A percentile compares a stretch with the other conserved stretches of the same genome.
phyloP scores from a whole-genome alignment of 2,329 filamentous ascomycete species.

The Talaromyces amestolkiae region DNA sequence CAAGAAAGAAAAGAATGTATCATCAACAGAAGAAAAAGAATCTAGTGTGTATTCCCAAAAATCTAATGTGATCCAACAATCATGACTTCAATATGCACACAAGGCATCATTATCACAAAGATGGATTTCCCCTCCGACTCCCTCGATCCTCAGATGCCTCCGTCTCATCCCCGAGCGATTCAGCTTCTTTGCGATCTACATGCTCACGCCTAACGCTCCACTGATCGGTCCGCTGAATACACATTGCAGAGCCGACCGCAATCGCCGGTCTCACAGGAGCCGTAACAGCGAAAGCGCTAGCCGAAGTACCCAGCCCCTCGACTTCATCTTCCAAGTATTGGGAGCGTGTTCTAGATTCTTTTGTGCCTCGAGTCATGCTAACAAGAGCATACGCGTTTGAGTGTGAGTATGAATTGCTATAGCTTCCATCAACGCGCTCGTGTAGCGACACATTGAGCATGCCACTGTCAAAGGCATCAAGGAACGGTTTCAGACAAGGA shows the following conservation, averaged over 20 bases:
- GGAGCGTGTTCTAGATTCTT: not conserved
- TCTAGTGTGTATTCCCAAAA: too few relatives aligned
- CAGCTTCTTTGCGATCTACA: not conserved
- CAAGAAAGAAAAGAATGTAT: too few relatives aligned
- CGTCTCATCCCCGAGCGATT: not conserved
- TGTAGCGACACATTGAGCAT: constrained; percentile 7
- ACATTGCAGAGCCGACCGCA: not conserved
- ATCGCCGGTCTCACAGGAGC: not conserved
- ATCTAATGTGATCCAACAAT: too few relatives aligned
- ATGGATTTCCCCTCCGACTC: not conserved
- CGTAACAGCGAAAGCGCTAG: constrained; percentile 6
- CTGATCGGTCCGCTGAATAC: constrained; percentile 3
- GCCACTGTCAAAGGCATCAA: constrained; percentile 6
- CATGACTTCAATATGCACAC: too few relatives aligned
- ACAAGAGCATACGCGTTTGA: not conserved
- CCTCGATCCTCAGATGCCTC: constrained; percentile 1
- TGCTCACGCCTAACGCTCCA: constrained; percentile 1
- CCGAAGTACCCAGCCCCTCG: constrained; percentile 1
- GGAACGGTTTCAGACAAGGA: constrained; percentile 6
- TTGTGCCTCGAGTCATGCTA: constrained; percentile 5
- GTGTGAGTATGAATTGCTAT: not conserved
- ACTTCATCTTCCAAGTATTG: not conserved
- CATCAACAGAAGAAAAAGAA: too few relatives aligned
- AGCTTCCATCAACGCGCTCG: not conserved
- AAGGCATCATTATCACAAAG: not conserved